phyloP scores from a whole-genome alignment of 2,329 filamentous ascomycete genomes.

The Colletotrichum magnum region DNA sequence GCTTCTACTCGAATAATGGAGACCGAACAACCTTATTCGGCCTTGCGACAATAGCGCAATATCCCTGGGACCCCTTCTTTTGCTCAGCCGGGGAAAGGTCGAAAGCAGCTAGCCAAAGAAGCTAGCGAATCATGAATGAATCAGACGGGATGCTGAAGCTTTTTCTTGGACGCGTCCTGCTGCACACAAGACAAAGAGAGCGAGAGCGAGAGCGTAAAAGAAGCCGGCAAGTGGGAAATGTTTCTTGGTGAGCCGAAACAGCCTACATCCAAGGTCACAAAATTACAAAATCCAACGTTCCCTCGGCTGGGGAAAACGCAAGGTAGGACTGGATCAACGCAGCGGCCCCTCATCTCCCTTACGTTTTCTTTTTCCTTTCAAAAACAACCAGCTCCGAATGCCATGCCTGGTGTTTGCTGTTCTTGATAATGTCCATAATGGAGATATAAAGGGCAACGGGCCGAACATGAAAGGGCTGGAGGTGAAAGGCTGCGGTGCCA shows the following conservation, averaged over 20 bases:
- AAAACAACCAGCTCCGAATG: too few species aligned
- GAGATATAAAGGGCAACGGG: too few species aligned
- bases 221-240: conserved; percentile 5
- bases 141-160: neutral
- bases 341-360: neutral
- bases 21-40: conserved; percentile 33
- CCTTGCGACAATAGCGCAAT: conserved; percentile 29
- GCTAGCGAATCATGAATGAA: neutral
- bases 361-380: too few species aligned
- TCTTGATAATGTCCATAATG: too few species aligned
- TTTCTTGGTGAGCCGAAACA: conserved; percentile 26
- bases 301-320: conserved; percentile 32
- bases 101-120: neutral
- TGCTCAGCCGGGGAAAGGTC: conserved; percentile 18
- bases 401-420: too few species aligned
- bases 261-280: conserved; percentile 32
- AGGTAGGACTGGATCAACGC: neutral
- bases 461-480: too few species aligned
- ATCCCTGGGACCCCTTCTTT: conserved; percentile 29
- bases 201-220: neutral
- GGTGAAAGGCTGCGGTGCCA: too few species aligned
- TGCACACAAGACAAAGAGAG: neutral
- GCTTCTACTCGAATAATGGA: conserved; percentile 4
- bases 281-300: conserved; percentile 33
- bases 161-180: too few species aligned